Evolutionary conservation across 306 rosid genomes (phyloP), one percentile per base, ranked within the genome.

Genomic region (Fragaria iinumae): DNA sequence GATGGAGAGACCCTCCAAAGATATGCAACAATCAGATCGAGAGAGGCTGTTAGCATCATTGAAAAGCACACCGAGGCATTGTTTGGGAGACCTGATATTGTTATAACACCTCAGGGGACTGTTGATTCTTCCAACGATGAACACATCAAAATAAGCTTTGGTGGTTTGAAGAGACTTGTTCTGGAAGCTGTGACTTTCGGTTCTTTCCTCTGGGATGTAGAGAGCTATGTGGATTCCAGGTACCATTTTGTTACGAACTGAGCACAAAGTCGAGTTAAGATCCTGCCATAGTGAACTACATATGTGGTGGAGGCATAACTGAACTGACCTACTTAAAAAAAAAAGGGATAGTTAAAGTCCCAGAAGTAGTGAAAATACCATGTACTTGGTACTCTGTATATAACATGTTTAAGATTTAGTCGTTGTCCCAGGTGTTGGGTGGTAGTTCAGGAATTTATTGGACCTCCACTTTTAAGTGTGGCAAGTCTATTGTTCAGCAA

Each of bases 11-110:
- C 97, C 32, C 89, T 93, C 77, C 98, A 93, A 69, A 87, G 96
- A 83, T 87, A 90, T 71, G 97, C 98, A 43, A 90, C 93, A 38
- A 83, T 93, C 79, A 91, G 97, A 79, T 93, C 98, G 44, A 93
- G 85, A 73, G 98, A 91, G 84, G 87, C 98, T 14, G 79, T 90
- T 77, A 84, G 90, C 88, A 91, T 93, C 82, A 85, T 93, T 41
- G 97, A 93, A 80, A 91, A 93, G 86, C 97, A 93, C 80, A 93
- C 98, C 0, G 92, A 93, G 76, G 98, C 98, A 57, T 79, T 93
- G 84, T 93, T 93, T 83, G 98, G 96, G 50, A 86, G 93, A 73
- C 96, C 98, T 1, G 94, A 90, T 48, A 85, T 91, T 72, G 87
- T 85, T 38, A 71, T 88, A 34, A 91, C 93, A 20, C 91, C 90